Evolutionary conservation across 2,329 filamentous ascomycete genomes (phyloP).

Genomic region (Macrophomina tecta): DNA sequence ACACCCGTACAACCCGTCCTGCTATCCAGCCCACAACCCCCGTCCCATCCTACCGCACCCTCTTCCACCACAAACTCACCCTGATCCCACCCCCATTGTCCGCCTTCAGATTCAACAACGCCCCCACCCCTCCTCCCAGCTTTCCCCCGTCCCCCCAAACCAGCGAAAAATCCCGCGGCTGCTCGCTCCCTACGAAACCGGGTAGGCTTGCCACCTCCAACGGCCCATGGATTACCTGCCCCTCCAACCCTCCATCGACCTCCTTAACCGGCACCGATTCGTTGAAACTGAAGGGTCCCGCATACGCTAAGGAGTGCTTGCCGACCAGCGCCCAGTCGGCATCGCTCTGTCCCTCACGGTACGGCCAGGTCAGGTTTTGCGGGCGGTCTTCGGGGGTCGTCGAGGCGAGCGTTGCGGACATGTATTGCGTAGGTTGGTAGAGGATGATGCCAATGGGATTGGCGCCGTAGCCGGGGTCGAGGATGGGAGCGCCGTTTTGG

Average conservation of each 20-base stretch:
- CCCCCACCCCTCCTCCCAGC: not conserved
- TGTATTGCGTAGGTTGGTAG: slow-evolving; percentile 37
- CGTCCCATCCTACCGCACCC: not conserved
- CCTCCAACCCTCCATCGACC: not conserved
- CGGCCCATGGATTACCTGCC: slow-evolving; percentile 4
- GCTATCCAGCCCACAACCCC: too few species aligned
- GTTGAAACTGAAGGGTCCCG: slow-evolving; percentile 33
- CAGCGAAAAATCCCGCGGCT: not conserved
- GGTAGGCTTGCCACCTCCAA: not conserved
- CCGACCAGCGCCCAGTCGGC: slow-evolving; percentile 40
- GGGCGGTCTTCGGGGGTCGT: slow-evolving; percentile 35
- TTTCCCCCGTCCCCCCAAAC: not conserved
- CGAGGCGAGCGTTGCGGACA: slow-evolving; percentile 39
- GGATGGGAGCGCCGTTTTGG: slow-evolving; percentile 97
- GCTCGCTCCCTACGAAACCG: not conserved
- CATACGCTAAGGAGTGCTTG: slow-evolving; percentile 38
- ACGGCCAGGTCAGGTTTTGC: slow-evolving; percentile 35
- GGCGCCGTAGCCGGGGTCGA: slow-evolving; percentile 70
- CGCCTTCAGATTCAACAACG: not conserved
- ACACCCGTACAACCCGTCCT: too few species aligned
- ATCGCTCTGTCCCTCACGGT: slow-evolving; percentile 33
- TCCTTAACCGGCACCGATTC: not conserved
- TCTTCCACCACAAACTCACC: slow-evolving; percentile 11
- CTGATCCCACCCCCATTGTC: not conserved
- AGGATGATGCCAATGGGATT: slow-evolving; percentile 34